Conservation (phyloP, 2,329 filamentous ascomycete genomes). For the Dryadomyces quercivorus region DNA sequence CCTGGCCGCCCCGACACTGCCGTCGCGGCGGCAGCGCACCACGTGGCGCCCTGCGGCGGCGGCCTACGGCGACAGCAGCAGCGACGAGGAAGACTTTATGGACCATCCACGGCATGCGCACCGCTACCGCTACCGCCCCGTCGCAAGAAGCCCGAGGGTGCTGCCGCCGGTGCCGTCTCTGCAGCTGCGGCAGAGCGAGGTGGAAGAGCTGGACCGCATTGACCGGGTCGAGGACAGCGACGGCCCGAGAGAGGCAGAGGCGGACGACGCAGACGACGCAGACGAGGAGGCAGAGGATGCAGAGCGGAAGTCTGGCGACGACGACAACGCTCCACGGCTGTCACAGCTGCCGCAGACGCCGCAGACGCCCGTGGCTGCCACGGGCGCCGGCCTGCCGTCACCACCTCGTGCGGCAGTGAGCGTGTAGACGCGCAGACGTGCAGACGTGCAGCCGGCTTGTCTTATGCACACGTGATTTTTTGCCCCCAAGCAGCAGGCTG, state of each 20-base stretch:
- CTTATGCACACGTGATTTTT: neutral
- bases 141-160: neutral
- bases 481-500: neutral
- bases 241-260: conserved; percentile 5
- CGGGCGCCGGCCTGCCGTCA: too few relatives aligned
- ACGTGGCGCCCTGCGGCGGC: neutral
- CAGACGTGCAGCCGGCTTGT: too few relatives aligned
- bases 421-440: too few relatives aligned
- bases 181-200: neutral
- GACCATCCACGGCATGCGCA: neutral
- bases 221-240: conserved; percentile 9
- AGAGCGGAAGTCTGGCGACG: neutral
- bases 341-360: neutral
- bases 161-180: too few relatives aligned
- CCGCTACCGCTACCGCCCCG: neutral
- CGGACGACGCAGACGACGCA: neutral
- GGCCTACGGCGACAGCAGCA: neutral
- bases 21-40: neutral
- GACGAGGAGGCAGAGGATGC: neutral
- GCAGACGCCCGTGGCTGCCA: too few relatives aligned
- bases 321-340: too few relatives aligned
- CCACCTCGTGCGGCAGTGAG: too few relatives aligned
- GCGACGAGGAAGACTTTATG: neutral
- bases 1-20: neutral
- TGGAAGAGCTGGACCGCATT: conserved; percentile 3